A percentile compares a stretch with the other conserved stretches of the same genome.
These are phyloP conservation scores for Rasamsonia emersonii DNA, from an alignment of 2,329 filamentous ascomycete genomes.

Conservation along the genomic window DNA sequence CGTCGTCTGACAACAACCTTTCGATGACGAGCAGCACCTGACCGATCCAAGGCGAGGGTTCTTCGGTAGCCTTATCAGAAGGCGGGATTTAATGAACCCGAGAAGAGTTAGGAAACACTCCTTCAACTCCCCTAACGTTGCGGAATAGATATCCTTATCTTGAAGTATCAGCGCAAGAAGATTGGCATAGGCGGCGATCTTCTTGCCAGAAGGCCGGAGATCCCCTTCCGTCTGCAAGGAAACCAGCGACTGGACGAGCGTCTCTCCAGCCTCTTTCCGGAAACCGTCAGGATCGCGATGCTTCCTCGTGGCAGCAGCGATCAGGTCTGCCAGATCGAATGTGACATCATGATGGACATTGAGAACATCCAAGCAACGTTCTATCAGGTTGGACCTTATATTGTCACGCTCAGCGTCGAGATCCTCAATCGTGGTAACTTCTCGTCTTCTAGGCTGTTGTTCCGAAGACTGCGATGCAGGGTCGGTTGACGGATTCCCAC, in stretches of 20 bases:
- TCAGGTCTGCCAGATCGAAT: slow-evolving; percentile 83
- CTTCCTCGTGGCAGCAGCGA: slow-evolving; percentile 60
- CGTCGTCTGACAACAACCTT: slow-evolving; percentile 80
- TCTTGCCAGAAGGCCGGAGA: slow-evolving; percentile 49
- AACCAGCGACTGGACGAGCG: slow-evolving; percentile 74
- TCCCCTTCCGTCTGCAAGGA: slow-evolving; percentile 53
- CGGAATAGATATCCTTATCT: slow-evolving; percentile 69
- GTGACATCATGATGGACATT: slow-evolving; percentile 80
- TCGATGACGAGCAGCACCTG: slow-evolving; percentile 86
- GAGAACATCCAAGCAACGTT: slow-evolving; percentile 82
- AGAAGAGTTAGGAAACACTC: slow-evolving; percentile 69
- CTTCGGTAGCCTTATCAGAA: slow-evolving; percentile 58
- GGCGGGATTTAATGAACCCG: slow-evolving; percentile 59
- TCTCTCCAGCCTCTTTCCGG: slow-evolving; percentile 69
- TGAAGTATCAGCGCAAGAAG: slow-evolving; percentile 81
- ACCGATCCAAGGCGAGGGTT: slow-evolving; percentile 85
- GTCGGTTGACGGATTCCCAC: slow-evolving; percentile 14
- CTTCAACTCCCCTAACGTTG: slow-evolving; percentile 64
- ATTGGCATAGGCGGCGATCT: slow-evolving; percentile 86
- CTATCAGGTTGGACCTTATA: slow-evolving; percentile 72
- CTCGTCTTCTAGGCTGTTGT: slow-evolving; percentile 19
- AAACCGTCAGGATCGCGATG: slow-evolving; percentile 49
- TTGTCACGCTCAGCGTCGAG: slow-evolving; percentile 65
- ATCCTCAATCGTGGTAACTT: slow-evolving; percentile 58
- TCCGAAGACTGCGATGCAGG: slow-evolving; percentile 13